A percentile compares a stretch with the other conserved stretches of the same genome.
Conservation (phyloP, 139 green algal genomes). For the Choricystis sp. region DNA sequence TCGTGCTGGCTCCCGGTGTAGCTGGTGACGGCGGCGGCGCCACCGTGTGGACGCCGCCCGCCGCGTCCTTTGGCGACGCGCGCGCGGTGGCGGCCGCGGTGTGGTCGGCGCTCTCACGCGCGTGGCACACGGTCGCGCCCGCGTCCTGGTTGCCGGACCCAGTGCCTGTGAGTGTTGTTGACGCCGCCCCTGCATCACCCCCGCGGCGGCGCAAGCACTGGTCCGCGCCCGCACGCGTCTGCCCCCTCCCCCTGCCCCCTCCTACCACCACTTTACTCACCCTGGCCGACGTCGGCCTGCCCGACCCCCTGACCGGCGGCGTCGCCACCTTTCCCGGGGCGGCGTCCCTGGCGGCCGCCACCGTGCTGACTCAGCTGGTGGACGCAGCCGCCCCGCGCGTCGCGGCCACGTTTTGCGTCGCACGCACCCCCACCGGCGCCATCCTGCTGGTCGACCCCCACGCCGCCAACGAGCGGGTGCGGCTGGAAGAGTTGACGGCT, state of each 20-base stretch:
- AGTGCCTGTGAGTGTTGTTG: neutral
- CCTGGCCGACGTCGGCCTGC: neutral
- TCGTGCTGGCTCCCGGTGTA: too few species aligned
- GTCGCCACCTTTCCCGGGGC: neutral
- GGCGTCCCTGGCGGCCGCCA: neutral
- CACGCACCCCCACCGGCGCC: too few species aligned
- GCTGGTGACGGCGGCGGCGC: neutral
- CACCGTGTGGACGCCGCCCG: neutral
- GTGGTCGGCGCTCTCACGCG: neutral
- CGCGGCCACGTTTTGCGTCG: neutral
- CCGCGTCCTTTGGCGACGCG: neutral
- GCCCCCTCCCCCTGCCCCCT: neutral
- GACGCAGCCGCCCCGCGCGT: neutral
- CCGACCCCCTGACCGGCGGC: too few species aligned
- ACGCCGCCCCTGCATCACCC: neutral
- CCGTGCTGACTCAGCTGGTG: neutral
- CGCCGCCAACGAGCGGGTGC: neutral
- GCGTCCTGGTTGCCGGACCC: neutral
- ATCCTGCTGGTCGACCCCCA: neutral
- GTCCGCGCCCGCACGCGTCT: neutral
- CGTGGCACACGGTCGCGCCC: neutral
- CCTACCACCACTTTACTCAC: neutral
- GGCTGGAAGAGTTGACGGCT: neutral
- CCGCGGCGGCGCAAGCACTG: too few species aligned
- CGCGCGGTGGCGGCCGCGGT: too few species aligned